phyloP scores from a whole-genome alignment of 768 basidiomycete species.

The Kwoniella pini region DNA sequence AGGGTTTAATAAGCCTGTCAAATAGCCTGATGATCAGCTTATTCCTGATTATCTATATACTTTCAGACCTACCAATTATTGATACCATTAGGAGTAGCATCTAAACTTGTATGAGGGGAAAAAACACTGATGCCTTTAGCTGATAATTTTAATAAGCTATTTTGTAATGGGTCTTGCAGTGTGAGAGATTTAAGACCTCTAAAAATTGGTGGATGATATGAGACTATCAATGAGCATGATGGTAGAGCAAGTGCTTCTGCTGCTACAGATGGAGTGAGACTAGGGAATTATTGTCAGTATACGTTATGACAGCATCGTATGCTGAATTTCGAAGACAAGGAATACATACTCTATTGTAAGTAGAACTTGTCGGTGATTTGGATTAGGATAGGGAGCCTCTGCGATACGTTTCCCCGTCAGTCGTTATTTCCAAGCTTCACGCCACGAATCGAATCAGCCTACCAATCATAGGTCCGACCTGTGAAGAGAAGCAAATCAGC shows the following conservation, averaged over 20 bases:
- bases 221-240: slow-evolving; percentile 42
- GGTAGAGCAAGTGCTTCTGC: slow-evolving; percentile 50
- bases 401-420: too few species aligned
- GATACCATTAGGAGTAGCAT: slow-evolving; percentile 77
- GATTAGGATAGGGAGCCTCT: slow-evolving; percentile 57
- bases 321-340: not conserved
- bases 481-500: not conserved
- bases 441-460: slow-evolving; percentile 22
- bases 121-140: slow-evolving; percentile 83
- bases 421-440: too few species aligned
- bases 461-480: slow-evolving; percentile 79
- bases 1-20: slow-evolving; percentile 45
- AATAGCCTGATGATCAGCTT: not conserved
- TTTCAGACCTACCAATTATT: slow-evolving; percentile 70
- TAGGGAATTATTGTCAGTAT: too few species aligned
- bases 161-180: slow-evolving; percentile 73
- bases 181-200: slow-evolving; percentile 77
- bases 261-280: slow-evolving; percentile 54
- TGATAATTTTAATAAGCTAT: slow-evolving; percentile 74
- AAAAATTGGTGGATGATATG: slow-evolving; percentile 56
- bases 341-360: slow-evolving; percentile 68
- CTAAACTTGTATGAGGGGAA: slow-evolving; percentile 83
- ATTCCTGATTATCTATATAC: not conserved
- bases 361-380: slow-evolving; percentile 61
- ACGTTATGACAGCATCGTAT: too few species aligned